Evolutionary conservation across 2,329 filamentous ascomycete species (phyloP), one percentile per base, ranked within the genome.

Genomic region (Epichloe hybrida): DNA sequence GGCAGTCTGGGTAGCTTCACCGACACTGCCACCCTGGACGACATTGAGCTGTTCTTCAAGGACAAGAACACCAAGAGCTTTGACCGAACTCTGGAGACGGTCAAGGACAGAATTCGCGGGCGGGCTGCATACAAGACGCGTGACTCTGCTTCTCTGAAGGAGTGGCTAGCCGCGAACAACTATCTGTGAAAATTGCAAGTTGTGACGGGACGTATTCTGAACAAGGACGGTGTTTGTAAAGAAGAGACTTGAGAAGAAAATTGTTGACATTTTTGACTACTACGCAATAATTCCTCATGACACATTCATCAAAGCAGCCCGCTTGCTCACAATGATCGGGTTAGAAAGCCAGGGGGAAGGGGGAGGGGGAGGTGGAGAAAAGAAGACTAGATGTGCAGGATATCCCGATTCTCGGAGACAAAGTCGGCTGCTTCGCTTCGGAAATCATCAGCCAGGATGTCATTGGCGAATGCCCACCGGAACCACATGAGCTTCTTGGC

Each of bases 41-140:
- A 96, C 50, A 93, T 98, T 60, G 75, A 83, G 47, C 66, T 70
- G 3, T 98, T 98, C 75, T 98, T 97, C 73, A 75, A 79, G 59
- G 77, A 79, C 60, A 95, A 91, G 73, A 86, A 97, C 62, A 91
- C 86, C 17, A 81, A 81, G 60, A 86, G 83, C 46, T 97, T 90
- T 67, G 86, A 94, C 65, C 83, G 93, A 50, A 90, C 88, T 4
- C 70, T 98, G 48, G 83, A 84, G 57, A 88, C 94, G 57, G 84
- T 91, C 55, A 83, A 83, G 64, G 93, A 97, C 65, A 89, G 84
- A 55, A 87, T 97, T 57, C 79, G 83, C 41, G 88, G 86, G 11
- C 84, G 90, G 60, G 88, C 88, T 4, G 80, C 80, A 40, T 98
- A 96, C 72, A 83, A 82, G 64, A 73, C 81, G 66, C 78, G 93